These are phyloP conservation scores for Hanseniaspora hatyaiensis DNA, from an alignment of 805 yeast species.

Conservation along the genomic window DNA sequence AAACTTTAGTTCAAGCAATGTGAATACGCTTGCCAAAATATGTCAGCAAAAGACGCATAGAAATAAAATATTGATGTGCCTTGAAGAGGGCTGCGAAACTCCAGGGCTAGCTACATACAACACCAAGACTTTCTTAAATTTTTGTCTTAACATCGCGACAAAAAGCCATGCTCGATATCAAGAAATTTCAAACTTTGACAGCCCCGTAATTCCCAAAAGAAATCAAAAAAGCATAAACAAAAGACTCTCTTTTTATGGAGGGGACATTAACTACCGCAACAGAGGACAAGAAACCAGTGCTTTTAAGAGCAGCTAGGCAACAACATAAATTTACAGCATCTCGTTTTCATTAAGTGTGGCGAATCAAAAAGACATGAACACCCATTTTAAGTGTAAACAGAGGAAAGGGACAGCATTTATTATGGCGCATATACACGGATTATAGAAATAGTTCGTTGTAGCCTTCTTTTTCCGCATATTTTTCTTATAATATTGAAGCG, in stretches of 20 bases:
- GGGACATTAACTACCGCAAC: background rate
- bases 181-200: no score
- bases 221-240: no score
- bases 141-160: background rate
- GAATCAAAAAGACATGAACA: no score
- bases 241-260: background rate
- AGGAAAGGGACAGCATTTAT: no score
- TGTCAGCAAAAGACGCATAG: background rate
- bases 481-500: no score
- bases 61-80: background rate
- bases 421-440: no score
- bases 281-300: background rate
- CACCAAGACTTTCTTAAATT: background rate
- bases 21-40: background rate
- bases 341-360: no score
- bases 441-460: no score
- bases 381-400: no score
- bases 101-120: conserved; percentile 7
- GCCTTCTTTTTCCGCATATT: no score
- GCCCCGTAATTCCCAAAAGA: no score
- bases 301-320: background rate
- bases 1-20: background rate
- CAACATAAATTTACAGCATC: no score
- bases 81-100: conserved; percentile 10
- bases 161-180: background rate